Conservation (phyloP, 2,329 filamentous ascomycete species). For the Verticillium alfalfae region DNA sequence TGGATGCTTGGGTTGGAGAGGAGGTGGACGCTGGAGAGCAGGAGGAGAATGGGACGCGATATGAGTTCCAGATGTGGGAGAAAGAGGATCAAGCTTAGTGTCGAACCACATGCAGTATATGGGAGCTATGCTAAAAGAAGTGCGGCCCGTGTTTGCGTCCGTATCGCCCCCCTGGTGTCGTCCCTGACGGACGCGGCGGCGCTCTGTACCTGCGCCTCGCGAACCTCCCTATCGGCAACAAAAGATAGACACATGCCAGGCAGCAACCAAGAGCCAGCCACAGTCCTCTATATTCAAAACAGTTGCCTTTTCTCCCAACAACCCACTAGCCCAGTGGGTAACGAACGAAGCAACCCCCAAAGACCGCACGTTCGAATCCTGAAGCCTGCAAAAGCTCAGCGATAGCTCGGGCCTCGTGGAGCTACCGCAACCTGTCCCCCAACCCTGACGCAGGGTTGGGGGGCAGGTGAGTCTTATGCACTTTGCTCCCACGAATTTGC, state of each 20-base stretch:
- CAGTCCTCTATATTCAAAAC: not conserved
- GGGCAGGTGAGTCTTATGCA: not conserved
- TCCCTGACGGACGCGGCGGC: too few species aligned
- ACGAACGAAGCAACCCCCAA: not conserved
- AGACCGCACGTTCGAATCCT: not conserved
- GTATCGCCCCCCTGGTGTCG: too few species aligned
- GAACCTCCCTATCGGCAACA: not conserved
- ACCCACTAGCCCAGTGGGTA: not conserved
- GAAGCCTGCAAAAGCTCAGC: not conserved
- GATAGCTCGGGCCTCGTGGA: not conserved
- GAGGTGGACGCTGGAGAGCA: conserved; percentile 48
- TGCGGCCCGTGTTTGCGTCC: too few species aligned
- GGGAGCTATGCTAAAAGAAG: too few species aligned
- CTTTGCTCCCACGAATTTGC: not conserved
- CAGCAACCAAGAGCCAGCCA: not conserved
- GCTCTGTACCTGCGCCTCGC: too few species aligned
- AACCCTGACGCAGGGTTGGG: not conserved
- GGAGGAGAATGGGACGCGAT: conserved; percentile 59
- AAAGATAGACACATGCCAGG: not conserved
- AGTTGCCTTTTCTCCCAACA: not conserved
- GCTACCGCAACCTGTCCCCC: not conserved
- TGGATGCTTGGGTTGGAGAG: conserved; percentile 64
- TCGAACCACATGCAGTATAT: not conserved
- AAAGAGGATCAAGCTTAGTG: conserved; percentile 15
- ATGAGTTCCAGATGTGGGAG: conserved; percentile 73